phyloP scores from a whole-genome alignment of 441 rosid species.

The Theobroma grandiflorum region DNA sequence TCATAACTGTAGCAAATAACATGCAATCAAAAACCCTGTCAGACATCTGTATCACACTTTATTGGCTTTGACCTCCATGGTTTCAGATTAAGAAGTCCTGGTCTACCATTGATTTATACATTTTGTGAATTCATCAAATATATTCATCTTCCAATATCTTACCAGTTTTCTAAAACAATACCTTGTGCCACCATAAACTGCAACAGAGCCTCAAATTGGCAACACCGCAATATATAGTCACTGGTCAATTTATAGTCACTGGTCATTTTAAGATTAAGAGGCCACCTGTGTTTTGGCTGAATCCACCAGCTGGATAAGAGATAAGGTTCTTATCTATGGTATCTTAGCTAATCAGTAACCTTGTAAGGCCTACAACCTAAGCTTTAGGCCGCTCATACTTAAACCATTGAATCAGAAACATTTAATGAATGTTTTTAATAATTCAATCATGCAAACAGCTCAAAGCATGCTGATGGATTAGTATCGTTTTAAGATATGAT shows the following conservation, averaged over 20 bases:
- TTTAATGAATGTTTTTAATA: background rate
- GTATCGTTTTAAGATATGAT: background rate
- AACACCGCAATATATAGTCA: background rate
- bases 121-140: background rate
- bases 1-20: background rate
- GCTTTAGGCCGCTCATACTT: background rate
- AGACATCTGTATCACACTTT: background rate
- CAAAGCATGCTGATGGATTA: background rate
- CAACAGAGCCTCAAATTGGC: background rate
- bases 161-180: background rate
- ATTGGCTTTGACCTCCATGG: background rate
- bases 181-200: conserved; percentile 3
- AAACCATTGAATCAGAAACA: background rate
- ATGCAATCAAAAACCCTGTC: background rate
- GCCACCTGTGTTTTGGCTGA: background rate
- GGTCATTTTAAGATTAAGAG: conserved; percentile 8
- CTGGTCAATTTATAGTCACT: background rate
- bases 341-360: background rate
- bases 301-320: background rate
- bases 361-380: background rate
- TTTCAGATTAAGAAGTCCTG: background rate
- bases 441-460: background rate
- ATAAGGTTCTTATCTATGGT: conserved; percentile 1
- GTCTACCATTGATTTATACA: background rate
- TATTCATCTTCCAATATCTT: background rate